Evolutionary conservation across 495 filamentous ascomycete genomes (phyloP).

Genomic region (Aspergillus steynii): DNA sequence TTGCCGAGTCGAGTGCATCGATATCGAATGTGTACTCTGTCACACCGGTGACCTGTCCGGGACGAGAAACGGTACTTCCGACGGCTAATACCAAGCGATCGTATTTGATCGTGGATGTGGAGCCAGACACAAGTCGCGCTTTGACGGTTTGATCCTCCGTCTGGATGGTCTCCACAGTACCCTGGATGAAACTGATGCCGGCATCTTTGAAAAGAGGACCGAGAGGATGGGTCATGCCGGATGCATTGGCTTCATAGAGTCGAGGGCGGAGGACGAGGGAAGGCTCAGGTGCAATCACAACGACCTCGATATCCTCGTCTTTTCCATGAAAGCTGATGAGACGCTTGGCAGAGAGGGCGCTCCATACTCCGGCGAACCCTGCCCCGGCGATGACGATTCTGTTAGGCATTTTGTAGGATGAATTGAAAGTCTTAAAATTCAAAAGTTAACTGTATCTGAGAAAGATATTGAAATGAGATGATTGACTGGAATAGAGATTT

Average conservation of each 20-base stretch:
- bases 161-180: conserved; percentile 26
- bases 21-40: conserved; percentile 31
- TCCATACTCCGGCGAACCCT: conserved; percentile 39
- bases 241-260: conserved; percentile 34
- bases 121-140: conserved; percentile 13
- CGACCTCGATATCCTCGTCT: conserved; percentile 23
- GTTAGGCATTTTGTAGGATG: conserved; percentile 12
- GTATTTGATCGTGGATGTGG: conserved; percentile 20
- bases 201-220: conserved; percentile 25
- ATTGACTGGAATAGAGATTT: too few relatives aligned
- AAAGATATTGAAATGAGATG: too few relatives aligned
- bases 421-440: background rate
- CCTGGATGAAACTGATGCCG: conserved; percentile 24
- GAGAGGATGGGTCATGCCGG: conserved; percentile 22
- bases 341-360: conserved; percentile 34
- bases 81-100: conserved; percentile 36
- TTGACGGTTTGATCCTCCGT: conserved; percentile 20
- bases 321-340: conserved; percentile 21
- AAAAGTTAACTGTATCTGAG: too few relatives aligned
- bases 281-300: conserved; percentile 31
- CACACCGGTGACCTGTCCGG: conserved; percentile 25
- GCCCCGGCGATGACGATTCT: conserved; percentile 31
- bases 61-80: conserved; percentile 32
- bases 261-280: conserved; percentile 31
- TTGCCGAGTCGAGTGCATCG: conserved; percentile 22